Percentiles rank a stretch among this genome's conserved stretches.
These are phyloP conservation scores for Melampsora larici-populina DNA, from an alignment of 1,284 basidiomycete genomes.

Conservation along the genomic window DNA sequence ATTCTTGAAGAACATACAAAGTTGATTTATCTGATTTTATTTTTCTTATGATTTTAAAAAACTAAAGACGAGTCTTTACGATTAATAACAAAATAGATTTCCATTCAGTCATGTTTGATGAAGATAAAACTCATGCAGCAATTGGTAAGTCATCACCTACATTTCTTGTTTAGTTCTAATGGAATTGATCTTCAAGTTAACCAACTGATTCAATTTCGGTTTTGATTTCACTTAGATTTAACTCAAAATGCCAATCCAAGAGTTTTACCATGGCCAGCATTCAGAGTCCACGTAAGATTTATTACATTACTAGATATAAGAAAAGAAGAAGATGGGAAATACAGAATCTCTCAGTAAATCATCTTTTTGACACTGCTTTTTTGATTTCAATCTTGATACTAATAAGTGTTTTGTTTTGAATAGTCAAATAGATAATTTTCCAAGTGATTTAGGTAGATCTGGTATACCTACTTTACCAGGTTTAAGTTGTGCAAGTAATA, in stretches of 20 bases:
- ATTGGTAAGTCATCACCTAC: no score
- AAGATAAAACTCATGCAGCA: no score
- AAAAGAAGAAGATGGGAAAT: slow-evolving; percentile 30
- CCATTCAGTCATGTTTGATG: slow-evolving; percentile 35
- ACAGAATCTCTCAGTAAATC: slow-evolving; percentile 24
- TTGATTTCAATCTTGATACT: not conserved
- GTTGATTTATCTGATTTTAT: no score
- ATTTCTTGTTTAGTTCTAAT: no score
- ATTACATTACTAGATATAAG: slow-evolving; percentile 30
- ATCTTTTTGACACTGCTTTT: not conserved
- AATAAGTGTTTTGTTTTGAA: no score
- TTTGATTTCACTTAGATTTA: not conserved
- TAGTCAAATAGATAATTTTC: slow-evolving; percentile 29
- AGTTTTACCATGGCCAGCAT: not conserved
- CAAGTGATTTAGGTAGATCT: slow-evolving; percentile 10
- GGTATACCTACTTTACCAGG: not conserved
- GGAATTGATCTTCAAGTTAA: not conserved
- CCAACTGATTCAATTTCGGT: not conserved
- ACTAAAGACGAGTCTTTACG: slow-evolving; percentile 29
- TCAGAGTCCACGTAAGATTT: not conserved
- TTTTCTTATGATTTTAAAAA: no score
- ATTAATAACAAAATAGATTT: slow-evolving; percentile 38
- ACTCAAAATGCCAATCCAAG: not conserved
- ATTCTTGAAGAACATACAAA: no score
- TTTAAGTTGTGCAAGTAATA: no score